A percentile compares a stretch with the other conserved stretches of the same genome.
phyloP scores from a whole-genome alignment of 2,329 filamentous ascomycete species.

The Xylaria sp. region DNA sequence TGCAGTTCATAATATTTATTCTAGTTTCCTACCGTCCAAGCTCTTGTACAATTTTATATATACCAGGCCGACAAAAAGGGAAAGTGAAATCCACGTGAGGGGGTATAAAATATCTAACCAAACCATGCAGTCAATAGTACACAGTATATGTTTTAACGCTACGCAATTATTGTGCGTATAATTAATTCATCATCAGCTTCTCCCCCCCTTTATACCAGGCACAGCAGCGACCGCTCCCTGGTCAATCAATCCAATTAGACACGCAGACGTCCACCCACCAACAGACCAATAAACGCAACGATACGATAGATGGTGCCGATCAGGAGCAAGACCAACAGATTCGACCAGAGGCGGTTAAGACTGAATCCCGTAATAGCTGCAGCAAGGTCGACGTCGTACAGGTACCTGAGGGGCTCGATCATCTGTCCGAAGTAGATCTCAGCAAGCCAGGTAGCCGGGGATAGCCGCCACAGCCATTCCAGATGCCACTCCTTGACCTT shows the following conservation, averaged over 20 bases:
- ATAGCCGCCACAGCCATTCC: conserved; percentile 65
- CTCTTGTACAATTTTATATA: not conserved
- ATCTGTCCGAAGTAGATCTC: conserved; percentile 66
- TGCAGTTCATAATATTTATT: not conserved
- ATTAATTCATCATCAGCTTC: not conserved
- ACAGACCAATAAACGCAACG: conserved; percentile 56
- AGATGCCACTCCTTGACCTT: conserved; percentile 63
- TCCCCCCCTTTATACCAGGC: not conserved
- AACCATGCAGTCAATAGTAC: not conserved
- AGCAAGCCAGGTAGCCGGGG: conserved; percentile 65
- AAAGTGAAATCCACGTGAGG: not conserved
- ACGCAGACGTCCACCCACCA: conserved; percentile 49
- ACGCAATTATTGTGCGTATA: not conserved
- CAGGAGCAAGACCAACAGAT: conserved; percentile 56
- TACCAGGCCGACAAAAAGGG: not conserved
- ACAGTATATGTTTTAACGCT: not conserved
- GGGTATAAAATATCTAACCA: not conserved
- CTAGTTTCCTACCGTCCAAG: not conserved
- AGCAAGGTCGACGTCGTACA: conserved; percentile 63
- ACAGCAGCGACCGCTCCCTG: not conserved
- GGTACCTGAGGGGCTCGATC: conserved; percentile 58
- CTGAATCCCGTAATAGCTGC: conserved; percentile 56
- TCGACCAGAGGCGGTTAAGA: conserved; percentile 56
- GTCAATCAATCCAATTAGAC: conserved; percentile 34
- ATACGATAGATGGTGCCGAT: conserved; percentile 59